Evolutionary conservation across 2,329 filamentous ascomycete species (phyloP), one percentile per base, ranked within the genome.

Genomic region (Pseudopithomyces maydicus): DNA sequence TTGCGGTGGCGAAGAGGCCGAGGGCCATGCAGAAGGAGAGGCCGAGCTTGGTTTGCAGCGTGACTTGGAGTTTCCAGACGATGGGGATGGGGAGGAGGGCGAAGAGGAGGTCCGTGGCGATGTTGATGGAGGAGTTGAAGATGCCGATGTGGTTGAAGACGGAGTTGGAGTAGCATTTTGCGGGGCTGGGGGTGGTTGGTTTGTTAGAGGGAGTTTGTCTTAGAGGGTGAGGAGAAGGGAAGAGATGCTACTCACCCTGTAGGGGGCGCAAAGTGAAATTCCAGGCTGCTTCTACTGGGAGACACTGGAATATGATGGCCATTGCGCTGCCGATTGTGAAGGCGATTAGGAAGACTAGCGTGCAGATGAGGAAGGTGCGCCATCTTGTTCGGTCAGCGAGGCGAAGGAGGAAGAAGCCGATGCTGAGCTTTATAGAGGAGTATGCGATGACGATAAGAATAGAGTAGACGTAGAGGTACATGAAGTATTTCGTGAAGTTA

Each of bases 381-480:
- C 69, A 52, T 48, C 46, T 57, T 6, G 65, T 69, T 15, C 63
- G 56, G 39, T 68, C 66, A 11, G 78, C 77, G 11, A 82, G 62
- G 23, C 81, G 72, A 53, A 82, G 70, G 17, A 83, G 68, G 61
- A 82, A 81, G 32, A 80, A 74, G 8, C 74, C 78, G 32, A 82
- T 76, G 1, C 80, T 82, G 3, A 83, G 73, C 64, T 83, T 83
- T 66, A 82, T 77, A 8, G 77, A 68, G 44, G 76, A 74, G 26
- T 80, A 77, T 0, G 77, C 63, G n/a, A 77, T 59, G 58, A 83
- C 77, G 17, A 80, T 76, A 39, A 82, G 70, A 45, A 84, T 67
- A 4, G 79, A 78, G 61, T 84, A 80, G 54, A 78, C 77, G 52
- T 68, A 72, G 39, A 76, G 74, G 55, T 79, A 78, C 41, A 78